These are phyloP conservation scores for Arachnopeziza araneosa DNA, from an alignment of 2,329 filamentous ascomycete genomes.

Conservation along the genomic window DNA sequence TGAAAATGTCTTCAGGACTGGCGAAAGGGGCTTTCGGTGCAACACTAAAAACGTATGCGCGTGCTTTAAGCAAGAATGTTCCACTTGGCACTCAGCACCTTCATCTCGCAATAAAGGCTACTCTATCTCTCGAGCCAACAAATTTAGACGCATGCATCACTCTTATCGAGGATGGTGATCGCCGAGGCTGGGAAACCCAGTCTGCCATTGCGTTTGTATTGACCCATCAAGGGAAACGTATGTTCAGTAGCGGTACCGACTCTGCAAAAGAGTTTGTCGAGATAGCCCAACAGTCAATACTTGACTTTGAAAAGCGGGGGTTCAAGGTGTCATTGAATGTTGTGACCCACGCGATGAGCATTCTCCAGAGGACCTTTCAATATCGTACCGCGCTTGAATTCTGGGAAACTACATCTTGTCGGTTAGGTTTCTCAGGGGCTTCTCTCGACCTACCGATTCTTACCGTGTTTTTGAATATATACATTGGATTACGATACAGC, in stretches of 20 bases:
- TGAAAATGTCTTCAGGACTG: background rate
- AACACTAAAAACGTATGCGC: conserved; percentile 23
- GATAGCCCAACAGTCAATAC: conserved; percentile 13
- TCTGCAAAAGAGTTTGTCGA: conserved; percentile 2
- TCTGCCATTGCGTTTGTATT: conserved; percentile 20
- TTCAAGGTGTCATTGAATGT: conserved; percentile 19
- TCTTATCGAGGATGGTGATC: conserved; percentile 21
- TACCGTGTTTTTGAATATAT: conserved; percentile 25
- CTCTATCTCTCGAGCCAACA: conserved; percentile 12
- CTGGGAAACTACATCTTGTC: conserved; percentile 23
- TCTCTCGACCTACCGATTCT: conserved; percentile 20
- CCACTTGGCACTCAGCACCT: conserved; percentile 15
- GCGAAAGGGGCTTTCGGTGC: background rate
- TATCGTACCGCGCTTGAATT: conserved; percentile 23
- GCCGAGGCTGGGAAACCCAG: conserved; percentile 15
- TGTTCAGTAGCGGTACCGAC: conserved; percentile 2
- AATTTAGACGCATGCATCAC: conserved; percentile 10
- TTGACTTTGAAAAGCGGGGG: conserved; percentile 16
- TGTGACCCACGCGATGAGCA: conserved; percentile 23
- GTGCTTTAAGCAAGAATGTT: conserved; percentile 14
- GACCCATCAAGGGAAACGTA: conserved; percentile 19
- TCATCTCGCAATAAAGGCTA: conserved; percentile 24
- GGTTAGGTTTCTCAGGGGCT: conserved; percentile 8
- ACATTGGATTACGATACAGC: conserved; percentile 19
- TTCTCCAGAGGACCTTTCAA: conserved; percentile 17